Evolutionary conservation across 139 green algal species (phyloP).

Genomic region (Coelastrella sp.): DNA sequence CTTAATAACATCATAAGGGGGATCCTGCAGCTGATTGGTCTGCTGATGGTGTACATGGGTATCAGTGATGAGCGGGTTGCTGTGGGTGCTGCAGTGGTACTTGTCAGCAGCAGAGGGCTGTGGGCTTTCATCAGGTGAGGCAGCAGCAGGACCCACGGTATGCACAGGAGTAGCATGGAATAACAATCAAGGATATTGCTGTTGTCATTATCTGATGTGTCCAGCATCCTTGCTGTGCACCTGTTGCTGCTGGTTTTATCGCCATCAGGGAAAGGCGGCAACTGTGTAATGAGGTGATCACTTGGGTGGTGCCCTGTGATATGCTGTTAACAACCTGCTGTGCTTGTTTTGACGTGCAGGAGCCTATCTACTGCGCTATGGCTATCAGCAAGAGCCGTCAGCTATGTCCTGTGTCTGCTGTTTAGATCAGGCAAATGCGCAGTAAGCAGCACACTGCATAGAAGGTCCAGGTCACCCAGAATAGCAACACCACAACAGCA

Average conservation of each 20-base stretch:
- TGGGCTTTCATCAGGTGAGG: neutral
- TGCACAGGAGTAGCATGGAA: too few species aligned
- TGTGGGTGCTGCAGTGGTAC: neutral
- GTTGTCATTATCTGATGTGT: neutral
- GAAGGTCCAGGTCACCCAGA: neutral
- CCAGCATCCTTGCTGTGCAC: neutral
- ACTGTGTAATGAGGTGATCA: too few species aligned
- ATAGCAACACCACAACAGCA: neutral
- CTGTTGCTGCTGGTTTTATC: too few species aligned
- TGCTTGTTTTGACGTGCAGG: neutral
- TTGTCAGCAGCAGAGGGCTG: constrained; percentile 22
- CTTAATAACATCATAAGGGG: constrained; percentile 68
- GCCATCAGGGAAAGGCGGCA: too few species aligned
- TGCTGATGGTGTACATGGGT: constrained; percentile 42
- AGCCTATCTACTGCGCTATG: neutral
- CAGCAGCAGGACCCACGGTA: neutral
- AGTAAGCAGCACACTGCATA: neutral
- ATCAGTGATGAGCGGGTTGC: constrained; percentile 7
- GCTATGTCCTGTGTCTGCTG: neutral
- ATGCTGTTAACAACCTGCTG: neutral
- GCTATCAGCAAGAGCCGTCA: neutral
- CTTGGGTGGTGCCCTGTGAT: too few species aligned
- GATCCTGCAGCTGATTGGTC: constrained; percentile 66
- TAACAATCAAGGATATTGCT: neutral
- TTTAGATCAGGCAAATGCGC: neutral